Percentiles rank a stretch among this genome's conserved stretches.
Conservation (phyloP, 2,329 filamentous ascomycete genomes). For the Phaeomoniella chlamydospora region DNA sequence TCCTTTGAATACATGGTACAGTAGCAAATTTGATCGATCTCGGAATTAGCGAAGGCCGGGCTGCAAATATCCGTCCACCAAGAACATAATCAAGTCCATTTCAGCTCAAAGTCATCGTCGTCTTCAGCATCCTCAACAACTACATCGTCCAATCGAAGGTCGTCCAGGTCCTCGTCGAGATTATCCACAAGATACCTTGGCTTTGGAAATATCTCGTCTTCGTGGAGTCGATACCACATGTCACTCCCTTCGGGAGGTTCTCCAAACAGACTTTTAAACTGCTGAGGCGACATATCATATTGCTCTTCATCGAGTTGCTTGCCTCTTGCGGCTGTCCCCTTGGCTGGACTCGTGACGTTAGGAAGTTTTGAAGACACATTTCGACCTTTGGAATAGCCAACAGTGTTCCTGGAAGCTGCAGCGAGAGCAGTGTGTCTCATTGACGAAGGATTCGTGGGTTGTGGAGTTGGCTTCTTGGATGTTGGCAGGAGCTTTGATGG, state of each 20-base stretch:
- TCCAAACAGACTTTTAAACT: constrained; percentile 27
- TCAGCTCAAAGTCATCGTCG: constrained; percentile 7
- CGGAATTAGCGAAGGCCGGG: too few relatives aligned
- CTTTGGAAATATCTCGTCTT: constrained; percentile 21
- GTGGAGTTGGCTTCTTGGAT: constrained; percentile 25
- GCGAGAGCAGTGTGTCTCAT: constrained; percentile 47
- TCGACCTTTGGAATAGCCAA: constrained; percentile 74
- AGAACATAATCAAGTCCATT: background rate
- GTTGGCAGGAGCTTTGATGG: constrained; percentile 17
- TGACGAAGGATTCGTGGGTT: constrained; percentile 32
- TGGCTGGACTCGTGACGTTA: constrained; percentile 13
- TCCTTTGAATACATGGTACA: too few relatives aligned
- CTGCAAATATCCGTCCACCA: too few relatives aligned
- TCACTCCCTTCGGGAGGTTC: constrained; percentile 24
- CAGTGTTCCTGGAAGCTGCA: constrained; percentile 61
- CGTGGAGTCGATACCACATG: constrained; percentile 26
- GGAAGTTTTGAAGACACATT: constrained; percentile 27
- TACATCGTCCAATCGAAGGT: constrained; percentile 8
- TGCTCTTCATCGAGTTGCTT: constrained; percentile 11
- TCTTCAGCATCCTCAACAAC: constrained; percentile 13
- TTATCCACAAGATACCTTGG: background rate
- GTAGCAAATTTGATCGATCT: too few relatives aligned
- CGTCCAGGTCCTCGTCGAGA: background rate
- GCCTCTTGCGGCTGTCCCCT: constrained; percentile 11
- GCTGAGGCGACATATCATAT: constrained; percentile 21